Evolutionary conservation across 805 yeast species (phyloP), one percentile per base, ranked within the genome.

Genomic region (Teunomyces cretensis): DNA sequence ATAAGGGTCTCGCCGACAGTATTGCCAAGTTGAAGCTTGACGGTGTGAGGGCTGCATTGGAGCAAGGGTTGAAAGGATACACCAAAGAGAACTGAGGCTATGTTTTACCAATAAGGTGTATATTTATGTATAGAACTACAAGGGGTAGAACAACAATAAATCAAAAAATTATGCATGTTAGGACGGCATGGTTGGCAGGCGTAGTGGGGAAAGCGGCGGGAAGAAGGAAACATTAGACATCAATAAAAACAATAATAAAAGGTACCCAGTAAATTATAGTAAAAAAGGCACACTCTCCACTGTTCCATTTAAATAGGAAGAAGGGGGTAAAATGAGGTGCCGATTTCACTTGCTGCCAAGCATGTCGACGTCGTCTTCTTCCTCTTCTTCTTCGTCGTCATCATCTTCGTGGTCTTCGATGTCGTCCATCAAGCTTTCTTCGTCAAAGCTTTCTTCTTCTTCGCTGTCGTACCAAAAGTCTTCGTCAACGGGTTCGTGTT

Each of bases 401-500:
- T 73, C 81, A 12, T 84, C 85, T 44, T 80, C 80, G 41, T 70
- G 72, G 39, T 72, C 76, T 36, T 68, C 71, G 57, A 66, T 65
- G 50, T 69, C 76, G 52, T 72, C 77, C 76, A 71, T 71, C 44
- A 72, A 62, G 57, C 76, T 71, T 48, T 71, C 76, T 49, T 72
- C 77, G 41, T 72, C 77, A 49, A 70, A 72, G 53, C 73, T 66
- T 50, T 71, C 76, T 45, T 65, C 67, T 45, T 68, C 77, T 44
- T 71, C 77, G 46, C 70, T 63, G 49, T 85, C 94, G 61, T 84
- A 86, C 94, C 94, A 87, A 54, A 87, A 87, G 59, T 85, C 87
- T 57, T 86, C 94, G 53, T 86, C 91, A 28, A 84, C 83, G 4
- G 79, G 82, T 42, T 83, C 81, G 33, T 74, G 76, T 36, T 71